Evolutionary conservation across 2,329 filamentous ascomycete genomes (phyloP), one percentile per base, ranked within the genome.

Genomic region (Setomelanomma holmii): DNA sequence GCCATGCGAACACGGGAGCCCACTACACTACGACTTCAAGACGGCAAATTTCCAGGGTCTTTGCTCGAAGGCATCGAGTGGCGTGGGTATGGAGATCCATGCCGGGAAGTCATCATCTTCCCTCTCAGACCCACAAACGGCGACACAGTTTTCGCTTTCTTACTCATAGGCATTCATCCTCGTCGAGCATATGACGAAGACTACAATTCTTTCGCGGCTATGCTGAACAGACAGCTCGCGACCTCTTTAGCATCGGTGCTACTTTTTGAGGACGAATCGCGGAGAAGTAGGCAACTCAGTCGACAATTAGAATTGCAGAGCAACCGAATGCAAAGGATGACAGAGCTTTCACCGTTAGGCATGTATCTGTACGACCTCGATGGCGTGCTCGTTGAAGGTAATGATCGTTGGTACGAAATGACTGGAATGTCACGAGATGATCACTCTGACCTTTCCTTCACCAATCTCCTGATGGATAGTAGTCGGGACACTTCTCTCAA

Each of bases 351-450:
- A 1, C 68, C 68, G 20, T 43, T 69, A 5, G 68, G 69, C 33
- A 71, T 71, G 68, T 68, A 63, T 22, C 51, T 71, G 4, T 68
- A 66, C 49, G 73, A 66, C 16, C 70, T 74, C 0, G 75, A 78
- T 38, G 78, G 76, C 4, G 65, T 77, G 2, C 56, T 81, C 4
- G 48, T 68, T 14, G 68, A 71, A 49, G 78, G 71, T 1, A 82
- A 82, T 24, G 76, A 79, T 1, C 74, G 75, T 4, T 82, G 77
- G 53, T 81, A 76, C 46, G 77, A 79, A 23, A 77, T 82, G 74
- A 80, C 76, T 0, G 78, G 78, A 0, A 75, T 78, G 35, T 60
- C 64, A 0, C 63, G n/a, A n/a, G n/a, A n/a, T n/a, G n/a, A n/a
- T n/a, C n/a, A n/a, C n/a, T n/a, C n/a, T n/a, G n/a, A n/a, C n/a